Evolutionary conservation across 2,329 filamentous ascomycete genomes (phyloP).

Genomic region (Fusarium sacchari): DNA sequence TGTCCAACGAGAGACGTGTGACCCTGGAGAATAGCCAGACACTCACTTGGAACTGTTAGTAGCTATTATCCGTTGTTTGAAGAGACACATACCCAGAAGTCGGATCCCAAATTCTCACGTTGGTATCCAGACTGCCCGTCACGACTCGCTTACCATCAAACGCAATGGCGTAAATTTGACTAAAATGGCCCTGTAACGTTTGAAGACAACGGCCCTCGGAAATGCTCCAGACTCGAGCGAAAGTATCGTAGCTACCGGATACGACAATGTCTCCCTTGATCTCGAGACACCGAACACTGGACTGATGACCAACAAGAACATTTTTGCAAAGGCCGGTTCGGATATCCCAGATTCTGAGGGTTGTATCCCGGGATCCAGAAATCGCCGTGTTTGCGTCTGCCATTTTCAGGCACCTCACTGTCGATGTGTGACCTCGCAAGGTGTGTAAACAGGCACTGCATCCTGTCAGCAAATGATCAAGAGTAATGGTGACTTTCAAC

Average conservation of each 20-base stretch:
- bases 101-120: constrained; percentile 96
- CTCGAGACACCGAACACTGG: constrained; percentile 92
- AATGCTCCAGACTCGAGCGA: constrained; percentile 97
- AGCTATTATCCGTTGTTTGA: background rate
- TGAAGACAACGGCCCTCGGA: constrained; percentile 92
- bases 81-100: constrained; percentile 75
- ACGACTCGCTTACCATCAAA: constrained; percentile 95
- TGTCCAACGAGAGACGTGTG: constrained; percentile 98
- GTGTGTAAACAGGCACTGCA: constrained; percentile 78
- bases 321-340: constrained; percentile 87
- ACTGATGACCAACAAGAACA: constrained; percentile 92
- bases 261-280: constrained; percentile 97
- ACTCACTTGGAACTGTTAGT: constrained; percentile 66
- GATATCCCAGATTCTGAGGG: constrained; percentile 94
- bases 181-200: constrained; percentile 93
- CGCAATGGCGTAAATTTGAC: constrained; percentile 98
- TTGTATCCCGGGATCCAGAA: constrained; percentile 94
- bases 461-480: constrained; percentile 31
- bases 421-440: constrained; percentile 93
- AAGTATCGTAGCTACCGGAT: constrained; percentile 98
- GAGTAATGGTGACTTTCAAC: constrained; percentile 39
- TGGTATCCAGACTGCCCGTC: constrained; percentile 95
- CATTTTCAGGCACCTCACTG: constrained; percentile 97
- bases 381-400: constrained; percentile 93
- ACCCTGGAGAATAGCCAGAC: constrained; percentile 91